Conservation (phyloP, 2,329 filamentous ascomycete species). For the Venturia effusa region DNA sequence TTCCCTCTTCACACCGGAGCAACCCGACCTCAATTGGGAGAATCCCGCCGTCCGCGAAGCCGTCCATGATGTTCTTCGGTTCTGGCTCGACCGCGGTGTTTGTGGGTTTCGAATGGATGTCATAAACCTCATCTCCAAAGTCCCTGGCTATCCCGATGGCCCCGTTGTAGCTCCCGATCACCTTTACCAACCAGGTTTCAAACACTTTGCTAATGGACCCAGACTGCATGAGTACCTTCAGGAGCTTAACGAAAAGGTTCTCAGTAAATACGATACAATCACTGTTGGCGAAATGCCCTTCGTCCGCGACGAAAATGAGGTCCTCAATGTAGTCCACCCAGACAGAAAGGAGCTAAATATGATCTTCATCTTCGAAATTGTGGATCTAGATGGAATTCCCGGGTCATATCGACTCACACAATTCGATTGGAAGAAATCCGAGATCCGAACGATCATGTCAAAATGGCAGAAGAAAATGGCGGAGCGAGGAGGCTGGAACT, state of each 20-base stretch:
- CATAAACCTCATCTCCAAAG: slow-evolving; percentile 39
- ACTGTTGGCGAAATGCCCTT: slow-evolving; percentile 53
- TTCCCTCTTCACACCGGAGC: slow-evolving; percentile 34
- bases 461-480: slow-evolving; percentile 35
- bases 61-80: slow-evolving; percentile 35
- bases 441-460: slow-evolving; percentile 23
- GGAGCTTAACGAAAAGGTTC: slow-evolving; percentile 40
- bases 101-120: slow-evolving; percentile 39
- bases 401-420: slow-evolving; percentile 23
- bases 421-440: slow-evolving; percentile 26
- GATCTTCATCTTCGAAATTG: slow-evolving; percentile 39
- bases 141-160: slow-evolving; percentile 31
- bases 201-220: slow-evolving; percentile 46
- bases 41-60: slow-evolving; percentile 32
- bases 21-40: slow-evolving; percentile 40
- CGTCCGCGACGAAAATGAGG: slow-evolving; percentile 32
- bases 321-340: slow-evolving; percentile 32
- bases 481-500: slow-evolving; percentile 37
- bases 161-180: slow-evolving; percentile 28
- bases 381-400: slow-evolving; percentile 27
- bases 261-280: slow-evolving; percentile 47
- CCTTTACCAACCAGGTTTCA: slow-evolving; percentile 36
- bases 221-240: slow-evolving; percentile 47
- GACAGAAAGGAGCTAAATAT: slow-evolving; percentile 33
- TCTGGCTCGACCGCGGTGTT: slow-evolving; percentile 37